Percentiles rank a stretch among this genome's conserved stretches.
Conservation (phyloP, 148 eudicot genomes). For the Camellia japonica region DNA sequence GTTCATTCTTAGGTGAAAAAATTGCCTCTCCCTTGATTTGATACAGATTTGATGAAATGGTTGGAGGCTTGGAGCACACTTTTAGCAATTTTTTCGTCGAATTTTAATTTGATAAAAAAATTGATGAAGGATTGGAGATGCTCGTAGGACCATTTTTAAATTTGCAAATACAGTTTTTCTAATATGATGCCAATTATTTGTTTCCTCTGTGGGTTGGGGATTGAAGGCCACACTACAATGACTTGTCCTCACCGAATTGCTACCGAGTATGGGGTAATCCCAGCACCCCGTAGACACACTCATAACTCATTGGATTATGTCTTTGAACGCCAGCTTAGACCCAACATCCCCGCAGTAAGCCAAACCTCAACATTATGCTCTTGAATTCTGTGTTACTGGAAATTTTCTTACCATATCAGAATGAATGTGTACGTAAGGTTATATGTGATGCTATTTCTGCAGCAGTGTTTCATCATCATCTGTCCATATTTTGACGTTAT, state of each 20-base stretch:
- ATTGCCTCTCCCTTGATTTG: too few species aligned
- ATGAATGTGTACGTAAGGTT: background rate
- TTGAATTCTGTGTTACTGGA: background rate
- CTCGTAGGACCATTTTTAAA: too few species aligned
- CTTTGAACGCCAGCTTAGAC: conserved; percentile 74
- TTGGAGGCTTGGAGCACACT: too few species aligned
- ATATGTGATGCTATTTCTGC: background rate
- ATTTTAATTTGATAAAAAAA: too few species aligned
- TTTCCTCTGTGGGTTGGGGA: conserved; percentile 11
- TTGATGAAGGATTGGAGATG: too few species aligned
- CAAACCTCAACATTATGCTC: background rate
- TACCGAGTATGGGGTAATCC: conserved; percentile 74
- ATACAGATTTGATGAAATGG: too few species aligned
- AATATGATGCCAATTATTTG: background rate
- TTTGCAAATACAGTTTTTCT: background rate
- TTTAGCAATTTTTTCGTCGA: too few species aligned
- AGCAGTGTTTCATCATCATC: background rate
- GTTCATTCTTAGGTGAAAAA: too few species aligned
- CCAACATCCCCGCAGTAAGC: conserved; percentile 64
- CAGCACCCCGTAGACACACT: conserved; percentile 59
- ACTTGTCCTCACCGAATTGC: conserved; percentile 89
- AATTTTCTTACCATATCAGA: background rate
- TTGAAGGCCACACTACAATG: conserved; percentile 92
- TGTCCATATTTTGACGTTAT: background rate
- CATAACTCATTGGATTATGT: conserved; percentile 63